These are phyloP conservation scores for Penicillium sp. DNA, from an alignment of 2,329 filamentous ascomycete species.

Conservation along the genomic window DNA sequence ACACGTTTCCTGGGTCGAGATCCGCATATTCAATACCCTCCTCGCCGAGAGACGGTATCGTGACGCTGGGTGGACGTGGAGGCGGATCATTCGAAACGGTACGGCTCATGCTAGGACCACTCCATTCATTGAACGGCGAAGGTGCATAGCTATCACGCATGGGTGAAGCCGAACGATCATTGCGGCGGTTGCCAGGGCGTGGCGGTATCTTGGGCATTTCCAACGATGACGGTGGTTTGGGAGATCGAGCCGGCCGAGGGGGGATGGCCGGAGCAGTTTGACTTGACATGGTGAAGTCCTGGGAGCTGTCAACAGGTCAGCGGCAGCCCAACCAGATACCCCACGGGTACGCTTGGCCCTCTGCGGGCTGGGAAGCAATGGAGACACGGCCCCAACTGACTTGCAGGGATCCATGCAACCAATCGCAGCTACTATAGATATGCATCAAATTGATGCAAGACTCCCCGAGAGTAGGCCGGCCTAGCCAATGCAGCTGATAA, in stretches of 20 bases:
- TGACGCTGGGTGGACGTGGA: conserved; percentile 69
- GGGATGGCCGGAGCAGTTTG: conserved; percentile 57
- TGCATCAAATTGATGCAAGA: conserved; percentile 4
- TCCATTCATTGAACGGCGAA: conserved; percentile 76
- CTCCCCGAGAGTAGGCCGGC: neutral
- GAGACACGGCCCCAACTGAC: neutral
- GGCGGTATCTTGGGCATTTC: conserved; percentile 73
- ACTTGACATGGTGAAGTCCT: conserved; percentile 34
- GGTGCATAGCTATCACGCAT: conserved; percentile 75
- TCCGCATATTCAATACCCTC: conserved; percentile 86
- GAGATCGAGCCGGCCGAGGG: conserved; percentile 58
- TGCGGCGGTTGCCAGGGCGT: conserved; percentile 63
- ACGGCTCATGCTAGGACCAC: conserved; percentile 35
- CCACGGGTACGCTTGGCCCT: neutral
- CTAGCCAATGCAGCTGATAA: conserved; percentile 13
- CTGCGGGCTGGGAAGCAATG: neutral
- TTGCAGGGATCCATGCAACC: neutral
- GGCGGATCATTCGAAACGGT: conserved; percentile 36
- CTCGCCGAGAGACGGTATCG: conserved; percentile 80
- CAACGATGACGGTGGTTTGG: conserved; percentile 42
- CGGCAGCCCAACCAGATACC: conserved; percentile 9
- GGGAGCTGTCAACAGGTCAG: conserved; percentile 9
- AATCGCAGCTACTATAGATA: neutral
- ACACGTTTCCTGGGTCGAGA: conserved; percentile 44
- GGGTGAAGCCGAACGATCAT: conserved; percentile 74